phyloP scores from a whole-genome alignment of 306 rosid genomes.

The Cucumis sativus region Cucumber_9930_V3 NC_026656.2:7632501-7633000 shows the following conservation, averaged over 20 bases:
- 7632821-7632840: not conserved
- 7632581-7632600: too few species aligned
- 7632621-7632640: too few species aligned
- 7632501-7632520: not conserved
- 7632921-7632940: not conserved
- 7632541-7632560: not conserved
- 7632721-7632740: too few species aligned
- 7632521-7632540: not conserved
- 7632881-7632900: not conserved
- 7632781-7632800: not conserved
- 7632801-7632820: not conserved
- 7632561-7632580: not conserved
- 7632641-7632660: too few species aligned
- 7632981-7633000: slow-evolving; percentile 69
- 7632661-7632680: too few species aligned
- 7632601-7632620: too few species aligned
- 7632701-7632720: too few species aligned
- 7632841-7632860: too few species aligned
- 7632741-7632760: too few species aligned
- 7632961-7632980: slow-evolving; percentile 17
- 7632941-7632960: not conserved
- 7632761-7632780: too few species aligned
- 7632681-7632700: too few species aligned
- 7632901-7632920: not conserved
- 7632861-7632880: not conserved